phyloP scores from a whole-genome alignment of 768 basidiomycete species.

The Panellus pusillus region DNA sequence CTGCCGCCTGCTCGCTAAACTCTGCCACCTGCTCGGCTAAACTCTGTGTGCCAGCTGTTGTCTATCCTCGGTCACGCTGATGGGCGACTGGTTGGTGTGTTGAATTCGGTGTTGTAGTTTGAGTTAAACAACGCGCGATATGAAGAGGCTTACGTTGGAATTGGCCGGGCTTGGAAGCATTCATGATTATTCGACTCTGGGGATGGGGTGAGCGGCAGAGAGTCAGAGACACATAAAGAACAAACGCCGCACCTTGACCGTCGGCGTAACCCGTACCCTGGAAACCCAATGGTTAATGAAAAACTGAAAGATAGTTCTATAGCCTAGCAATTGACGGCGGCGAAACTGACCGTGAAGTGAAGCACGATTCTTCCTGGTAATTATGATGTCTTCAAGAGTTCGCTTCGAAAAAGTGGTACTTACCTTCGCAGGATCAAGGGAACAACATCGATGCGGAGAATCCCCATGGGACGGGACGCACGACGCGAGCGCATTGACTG shows the following conservation, averaged over 20 bases:
- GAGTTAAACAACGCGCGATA: not conserved
- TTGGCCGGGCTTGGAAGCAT: slow-evolving; percentile 80
- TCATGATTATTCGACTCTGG: slow-evolving; percentile 86
- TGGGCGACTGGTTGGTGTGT: slow-evolving; percentile 52
- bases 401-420: slow-evolving; percentile 91
- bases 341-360: slow-evolving; percentile 86
- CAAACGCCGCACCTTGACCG: slow-evolving; percentile 57
- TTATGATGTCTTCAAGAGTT: slow-evolving; percentile 67
- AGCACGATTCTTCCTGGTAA: slow-evolving; percentile 83
- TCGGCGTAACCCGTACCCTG: slow-evolving; percentile 88
- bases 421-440: slow-evolving; percentile 43
- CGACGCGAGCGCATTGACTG: slow-evolving; percentile 88
- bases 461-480: slow-evolving; percentile 39
- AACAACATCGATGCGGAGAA: not conserved
- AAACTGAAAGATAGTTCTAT: not conserved
- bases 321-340: slow-evolving; percentile 64
- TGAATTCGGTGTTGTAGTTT: slow-evolving; percentile 11
- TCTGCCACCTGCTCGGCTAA: too few relatives aligned
- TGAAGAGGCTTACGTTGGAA: slow-evolving; percentile 56
- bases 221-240: not conserved
- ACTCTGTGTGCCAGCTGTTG: too few relatives aligned
- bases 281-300: not conserved
- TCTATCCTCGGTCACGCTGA: too few relatives aligned
- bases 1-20: too few relatives aligned
- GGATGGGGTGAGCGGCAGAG: not conserved